Base-by-base conservation (phyloP, 202 grass and related monocot species). In the Carex arenaria region DNA sequence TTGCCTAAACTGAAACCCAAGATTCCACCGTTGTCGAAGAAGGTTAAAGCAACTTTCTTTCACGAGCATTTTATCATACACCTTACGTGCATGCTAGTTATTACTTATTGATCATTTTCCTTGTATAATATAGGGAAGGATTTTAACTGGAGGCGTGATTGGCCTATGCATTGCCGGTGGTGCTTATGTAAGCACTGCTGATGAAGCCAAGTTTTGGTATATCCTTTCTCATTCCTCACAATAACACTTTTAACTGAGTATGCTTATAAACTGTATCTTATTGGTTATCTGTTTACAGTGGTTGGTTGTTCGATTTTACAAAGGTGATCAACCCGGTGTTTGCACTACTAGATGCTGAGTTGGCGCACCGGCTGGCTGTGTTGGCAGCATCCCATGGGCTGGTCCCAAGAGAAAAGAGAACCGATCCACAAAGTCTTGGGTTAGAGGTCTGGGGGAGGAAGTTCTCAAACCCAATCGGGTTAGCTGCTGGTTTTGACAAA, bases 401-500 rank as follows among this genome's bases (percentile, higher is more conserved):
- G 86, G 83, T 95, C 81, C 96, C 96, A 59, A 84, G 87, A 81
- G 96, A 99, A 91, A 99, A 99, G 76, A 91, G 96, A 84, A 86
- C 91, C 26, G 96, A 99, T 63, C 91, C 89, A 80, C 51, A 85
- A 68, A 91, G 90, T 90, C 89, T 99, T 20, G 84, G 89, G 53
- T 47, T 99, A 78, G 93, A 93, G 66, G 85, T 99, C 49, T 99
- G 96, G 93, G 91, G 93, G 19, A 89, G 88, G 57, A 99, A 95
- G 56, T 96, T 99, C 79, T 63, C 91, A 8, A 99, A 99, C 83
- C 96, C 96, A 64, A 82, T 99, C 45, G 96, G 96, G 18, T 87
- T 99, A 75, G 96, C 96, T 57, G 96, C 96, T 82, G 96, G 96
- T 66, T 99, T 99, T 79, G 96, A 99, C 87, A 99, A 99, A 89